Evolutionary conservation across 306 rosid genomes (phyloP).

Genomic region (Medicago lupulina): DNA sequence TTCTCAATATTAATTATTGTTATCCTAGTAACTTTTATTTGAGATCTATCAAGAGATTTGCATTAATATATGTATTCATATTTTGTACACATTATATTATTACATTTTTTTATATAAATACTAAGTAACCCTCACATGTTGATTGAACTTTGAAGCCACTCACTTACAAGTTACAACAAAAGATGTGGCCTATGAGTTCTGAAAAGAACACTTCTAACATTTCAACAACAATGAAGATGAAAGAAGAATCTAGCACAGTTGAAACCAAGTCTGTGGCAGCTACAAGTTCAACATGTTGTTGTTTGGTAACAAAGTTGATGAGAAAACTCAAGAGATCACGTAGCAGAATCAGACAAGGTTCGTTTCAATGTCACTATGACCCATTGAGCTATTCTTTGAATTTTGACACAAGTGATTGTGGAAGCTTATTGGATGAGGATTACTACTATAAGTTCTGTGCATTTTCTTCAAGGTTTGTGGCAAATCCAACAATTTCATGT

Average conservation of each 20-base stretch:
- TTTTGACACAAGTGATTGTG: constrained; percentile 72
- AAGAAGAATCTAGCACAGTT: constrained; percentile 15
- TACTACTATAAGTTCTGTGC: constrained; percentile 73
- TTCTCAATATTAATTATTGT: constrained; percentile 1
- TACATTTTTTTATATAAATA: constrained; percentile 7
- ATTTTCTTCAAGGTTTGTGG: constrained; percentile 78
- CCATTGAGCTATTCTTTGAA: constrained; percentile 84
- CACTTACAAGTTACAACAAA: constrained; percentile 4
- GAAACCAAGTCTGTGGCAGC: constrained; percentile 24
- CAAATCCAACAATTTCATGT: constrained; percentile 54
- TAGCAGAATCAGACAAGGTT: constrained; percentile 44
- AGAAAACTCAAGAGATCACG: constrained; percentile 52
- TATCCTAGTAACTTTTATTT: neutral
- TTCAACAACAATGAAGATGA: neutral
- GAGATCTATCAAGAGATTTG: constrained; percentile 17
- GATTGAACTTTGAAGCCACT: neutral
- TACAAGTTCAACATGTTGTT: constrained; percentile 42
- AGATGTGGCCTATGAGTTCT: constrained; percentile 60
- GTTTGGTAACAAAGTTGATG: constrained; percentile 59
- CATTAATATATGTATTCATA: neutral
- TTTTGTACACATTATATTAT: neutral
- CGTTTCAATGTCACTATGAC: constrained; percentile 75
- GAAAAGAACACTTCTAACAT: constrained; percentile 42
- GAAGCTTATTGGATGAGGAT: constrained; percentile 69
- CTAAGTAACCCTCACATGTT: neutral